Conservation (phyloP, 805 yeast species). For the Ogataea thermomethanolica region DNA sequence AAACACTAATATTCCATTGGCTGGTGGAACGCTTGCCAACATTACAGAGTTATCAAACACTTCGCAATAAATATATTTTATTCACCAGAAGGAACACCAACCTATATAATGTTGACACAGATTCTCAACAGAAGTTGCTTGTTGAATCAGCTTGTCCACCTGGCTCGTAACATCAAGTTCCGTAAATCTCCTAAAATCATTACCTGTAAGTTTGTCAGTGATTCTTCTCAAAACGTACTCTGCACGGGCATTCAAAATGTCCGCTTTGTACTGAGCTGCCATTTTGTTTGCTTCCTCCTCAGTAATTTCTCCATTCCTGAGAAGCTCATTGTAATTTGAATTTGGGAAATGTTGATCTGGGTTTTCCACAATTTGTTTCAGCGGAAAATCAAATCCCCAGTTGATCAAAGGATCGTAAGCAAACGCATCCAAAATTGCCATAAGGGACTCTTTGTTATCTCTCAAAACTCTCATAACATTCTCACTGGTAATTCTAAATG, state of each 20-base stretch:
- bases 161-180: constrained; percentile 82
- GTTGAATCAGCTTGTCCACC: constrained; percentile 89
- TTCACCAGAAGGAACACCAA: constrained; percentile 98
- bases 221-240: constrained; percentile 85
- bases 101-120: constrained; percentile 96
- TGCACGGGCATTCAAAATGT: constrained; percentile 84
- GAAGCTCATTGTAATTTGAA: constrained; percentile 63
- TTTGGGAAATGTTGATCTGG: constrained; percentile 68
- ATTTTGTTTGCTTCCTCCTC: constrained; percentile 71
- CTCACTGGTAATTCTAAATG: constrained; percentile 93
- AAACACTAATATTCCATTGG: constrained; percentile 16
- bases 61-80: constrained; percentile 3
- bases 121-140: constrained; percentile 95
- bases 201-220: constrained; percentile 89
- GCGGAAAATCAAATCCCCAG: constrained; percentile 97
- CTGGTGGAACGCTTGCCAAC: constrained; percentile 22
- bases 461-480: constrained; percentile 94
- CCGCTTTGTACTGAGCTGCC: constrained; percentile 67
- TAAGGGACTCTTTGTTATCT: constrained; percentile 90
- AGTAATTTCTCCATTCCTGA: constrained; percentile 70
- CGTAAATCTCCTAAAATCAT: constrained; percentile 72
- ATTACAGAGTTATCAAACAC: constrained; percentile 24
- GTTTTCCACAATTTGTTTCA: constrained; percentile 69
- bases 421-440: constrained; percentile 98
- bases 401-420: constrained; percentile 97